A percentile compares a stretch with the other conserved stretches of the same genome.
phyloP scores from a whole-genome alignment of 2,329 filamentous ascomycete species.

The Aspergillus spinulosporus region DNA sequence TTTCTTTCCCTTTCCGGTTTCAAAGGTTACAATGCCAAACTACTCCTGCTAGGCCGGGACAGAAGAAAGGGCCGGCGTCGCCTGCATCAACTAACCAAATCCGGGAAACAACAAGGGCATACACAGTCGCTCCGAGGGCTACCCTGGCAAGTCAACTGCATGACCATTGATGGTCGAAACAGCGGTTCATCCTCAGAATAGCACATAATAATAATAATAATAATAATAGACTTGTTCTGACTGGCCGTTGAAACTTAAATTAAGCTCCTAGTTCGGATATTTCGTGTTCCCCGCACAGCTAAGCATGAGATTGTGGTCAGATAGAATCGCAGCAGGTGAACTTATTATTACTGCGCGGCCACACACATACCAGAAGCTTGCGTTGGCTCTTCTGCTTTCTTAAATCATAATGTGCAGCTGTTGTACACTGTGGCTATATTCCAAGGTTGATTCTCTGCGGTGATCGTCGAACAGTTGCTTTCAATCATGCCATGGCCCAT shows the following conservation, averaged over 20 bases:
- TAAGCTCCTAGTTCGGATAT: conserved; percentile 14
- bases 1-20: no score
- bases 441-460: no score
- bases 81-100: background rate
- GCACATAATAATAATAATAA: no score
- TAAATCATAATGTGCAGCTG: conserved; percentile 1
- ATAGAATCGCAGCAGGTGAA: conserved; percentile 2
- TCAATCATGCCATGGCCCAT: background rate
- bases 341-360: background rate
- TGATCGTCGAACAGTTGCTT: background rate
- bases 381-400: background rate
- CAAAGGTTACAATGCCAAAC: background rate
- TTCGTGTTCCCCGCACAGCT: conserved; percentile 14
- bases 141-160: conserved; percentile 7
- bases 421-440: background rate
- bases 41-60: background rate
- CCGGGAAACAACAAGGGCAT: conserved; percentile 1
- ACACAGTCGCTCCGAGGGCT: background rate
- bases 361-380: background rate
- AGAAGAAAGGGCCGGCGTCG: background rate
- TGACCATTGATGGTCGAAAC: conserved; percentile 8
- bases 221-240: conserved; percentile 2
- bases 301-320: conserved; percentile 4
- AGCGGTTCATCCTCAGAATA: conserved; percentile 5
- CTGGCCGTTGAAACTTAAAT: conserved; percentile 3